phyloP scores from a whole-genome alignment of 1,284 basidiomycete species.

The Apiotrichum sp. region DNA sequence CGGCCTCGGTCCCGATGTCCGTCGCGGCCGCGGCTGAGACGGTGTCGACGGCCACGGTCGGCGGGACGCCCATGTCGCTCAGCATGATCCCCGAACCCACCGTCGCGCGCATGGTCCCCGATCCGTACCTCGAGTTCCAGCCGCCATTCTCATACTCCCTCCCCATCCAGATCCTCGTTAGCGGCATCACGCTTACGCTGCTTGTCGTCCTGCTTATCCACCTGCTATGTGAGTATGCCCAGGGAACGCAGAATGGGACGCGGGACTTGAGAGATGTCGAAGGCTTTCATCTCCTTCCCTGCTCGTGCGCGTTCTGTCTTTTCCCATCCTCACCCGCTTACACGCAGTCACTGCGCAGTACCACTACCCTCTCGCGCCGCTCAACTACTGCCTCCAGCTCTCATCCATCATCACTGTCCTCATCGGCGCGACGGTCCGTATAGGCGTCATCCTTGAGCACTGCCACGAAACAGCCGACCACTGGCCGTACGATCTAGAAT shows the following conservation, averaged over 20 bases:
- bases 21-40: too few species aligned
- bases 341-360: conserved; percentile 76
- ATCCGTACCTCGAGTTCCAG: conserved; percentile 70
- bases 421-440: conserved; percentile 66
- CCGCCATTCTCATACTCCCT: conserved; percentile 77
- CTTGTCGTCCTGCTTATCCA: conserved; percentile 83
- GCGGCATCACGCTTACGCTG: conserved; percentile 80
- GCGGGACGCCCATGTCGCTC: too few species aligned
- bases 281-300: too few species aligned
- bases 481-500: conserved; percentile 95
- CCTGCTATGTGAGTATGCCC: conserved; percentile 56
- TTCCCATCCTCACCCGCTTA: too few species aligned
- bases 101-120: conserved; percentile 29
- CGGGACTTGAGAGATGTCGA: too few species aligned
- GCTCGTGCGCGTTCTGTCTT: too few species aligned
- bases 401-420: conserved; percentile 74
- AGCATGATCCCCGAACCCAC: neutral
- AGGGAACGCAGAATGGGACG: too few species aligned
- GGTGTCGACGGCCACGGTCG: too few species aligned
- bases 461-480: conserved; percentile 59
- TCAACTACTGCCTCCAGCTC: conserved; percentile 86
- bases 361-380: conserved; percentile 85
- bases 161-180: conserved; percentile 83
- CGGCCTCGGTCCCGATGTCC: too few species aligned
- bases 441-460: conserved; percentile 64